Evolutionary conservation across 164 flowering plant species (phyloP).

Genomic region (Malania oleifera): DNA sequence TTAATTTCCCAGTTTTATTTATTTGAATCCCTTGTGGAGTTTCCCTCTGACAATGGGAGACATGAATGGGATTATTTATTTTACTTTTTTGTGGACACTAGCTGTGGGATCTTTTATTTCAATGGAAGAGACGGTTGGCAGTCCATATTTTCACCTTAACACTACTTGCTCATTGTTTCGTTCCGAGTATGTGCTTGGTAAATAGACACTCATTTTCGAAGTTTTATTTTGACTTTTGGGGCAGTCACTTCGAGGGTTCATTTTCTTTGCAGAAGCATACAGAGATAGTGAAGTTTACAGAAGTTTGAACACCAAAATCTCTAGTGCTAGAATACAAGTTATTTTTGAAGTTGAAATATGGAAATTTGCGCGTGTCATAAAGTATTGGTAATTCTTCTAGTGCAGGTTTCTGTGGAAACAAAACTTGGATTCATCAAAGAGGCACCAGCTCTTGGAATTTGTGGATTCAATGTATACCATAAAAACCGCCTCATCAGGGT

Average conservation of each 20-base stretch:
- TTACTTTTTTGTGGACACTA: not conserved
- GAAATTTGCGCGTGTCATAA: not conserved
- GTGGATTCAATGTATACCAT: constrained; percentile 85
- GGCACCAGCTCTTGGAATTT: constrained; percentile 51
- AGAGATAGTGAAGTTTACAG: not conserved
- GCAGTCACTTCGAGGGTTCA: not conserved
- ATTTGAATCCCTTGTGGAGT: not conserved
- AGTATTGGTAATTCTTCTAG: not conserved
- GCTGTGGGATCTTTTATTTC: not conserved
- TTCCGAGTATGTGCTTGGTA: too few relatives aligned
- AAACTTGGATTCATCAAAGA: constrained; percentile 82
- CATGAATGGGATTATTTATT: too few relatives aligned
- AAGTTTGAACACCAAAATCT: not conserved
- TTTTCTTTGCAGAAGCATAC: not conserved
- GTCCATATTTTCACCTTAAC: not conserved
- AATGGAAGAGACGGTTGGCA: not conserved
- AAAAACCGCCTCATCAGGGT: constrained; percentile 95
- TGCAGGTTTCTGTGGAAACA: constrained; percentile 56
- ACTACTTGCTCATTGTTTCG: not conserved
- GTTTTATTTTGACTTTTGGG: not conserved
- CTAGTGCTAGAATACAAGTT: not conserved
- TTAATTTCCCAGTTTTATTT: not conserved
- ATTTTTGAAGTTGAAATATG: not conserved
- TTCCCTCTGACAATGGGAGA: too few relatives aligned
- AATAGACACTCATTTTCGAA: not conserved